A percentile compares a stretch with the other conserved stretches of the same genome.
These are phyloP conservation scores for Eremothecium cymbalariae DNA, from an alignment of 1,139 yeast genomes.

Conservation along the genomic window DNA sequence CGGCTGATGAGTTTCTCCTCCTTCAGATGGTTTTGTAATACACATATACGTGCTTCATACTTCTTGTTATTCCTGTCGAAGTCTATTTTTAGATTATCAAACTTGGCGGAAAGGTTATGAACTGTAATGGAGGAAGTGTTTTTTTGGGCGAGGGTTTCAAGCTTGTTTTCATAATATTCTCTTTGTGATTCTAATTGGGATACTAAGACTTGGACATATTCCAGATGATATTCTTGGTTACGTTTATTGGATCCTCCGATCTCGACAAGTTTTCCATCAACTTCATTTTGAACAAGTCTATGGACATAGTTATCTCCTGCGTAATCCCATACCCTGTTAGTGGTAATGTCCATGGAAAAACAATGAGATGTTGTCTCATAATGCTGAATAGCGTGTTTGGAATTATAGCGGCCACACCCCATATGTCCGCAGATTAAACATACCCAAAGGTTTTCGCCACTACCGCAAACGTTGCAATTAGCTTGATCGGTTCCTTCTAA, in stretches of 20 bases:
- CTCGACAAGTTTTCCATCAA: constrained; percentile 80
- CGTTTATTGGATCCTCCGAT: constrained; percentile 37
- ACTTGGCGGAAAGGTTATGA: constrained; percentile 31
- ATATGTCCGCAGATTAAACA: constrained; percentile 83
- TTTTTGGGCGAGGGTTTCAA: constrained; percentile 38
- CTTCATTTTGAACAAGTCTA: constrained; percentile 71
- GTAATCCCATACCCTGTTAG: constrained; percentile 94
- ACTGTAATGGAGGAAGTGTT: constrained; percentile 11
- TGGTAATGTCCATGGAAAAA: constrained; percentile 79
- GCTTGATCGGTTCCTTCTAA: constrained; percentile 24
- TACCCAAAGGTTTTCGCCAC: constrained; percentile 73
- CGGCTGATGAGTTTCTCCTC: constrained; percentile 49
- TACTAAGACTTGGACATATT: constrained; percentile 69
- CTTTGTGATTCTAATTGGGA: constrained; percentile 86
- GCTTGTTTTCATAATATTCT: constrained; percentile 64
- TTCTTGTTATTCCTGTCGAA: constrained; percentile 25
- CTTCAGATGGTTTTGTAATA: constrained; percentile 31
- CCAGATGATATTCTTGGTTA: constrained; percentile 56
- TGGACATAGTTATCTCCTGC: constrained; percentile 91
- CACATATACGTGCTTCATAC: constrained; percentile 8
- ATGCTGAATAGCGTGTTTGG: constrained; percentile 81
- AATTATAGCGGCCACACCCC: constrained; percentile 87
- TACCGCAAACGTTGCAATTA: constrained; percentile 40
- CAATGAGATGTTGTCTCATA: constrained; percentile 74
- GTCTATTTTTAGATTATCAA: constrained; percentile 20